Percentiles rank a stretch among this genome's conserved stretches.
These are phyloP conservation scores for Rachicladosporium sp. DNA, from an alignment of 2,329 filamentous ascomycete genomes.

Conservation along the genomic window DNA sequence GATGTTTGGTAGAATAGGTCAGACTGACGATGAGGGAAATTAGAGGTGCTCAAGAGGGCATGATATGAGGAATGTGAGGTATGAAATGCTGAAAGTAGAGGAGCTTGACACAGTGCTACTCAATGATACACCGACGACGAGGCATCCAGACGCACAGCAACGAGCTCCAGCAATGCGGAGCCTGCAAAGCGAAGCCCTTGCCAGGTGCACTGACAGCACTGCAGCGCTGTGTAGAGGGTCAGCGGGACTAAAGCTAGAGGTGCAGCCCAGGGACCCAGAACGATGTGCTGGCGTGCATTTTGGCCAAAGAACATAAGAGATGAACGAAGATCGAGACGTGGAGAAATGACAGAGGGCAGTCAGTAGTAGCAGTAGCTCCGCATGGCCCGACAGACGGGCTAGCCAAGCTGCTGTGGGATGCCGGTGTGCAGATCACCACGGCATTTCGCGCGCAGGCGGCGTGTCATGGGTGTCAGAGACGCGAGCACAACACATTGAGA, in stretches of 20 bases:
- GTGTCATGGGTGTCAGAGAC: constrained; percentile 7
- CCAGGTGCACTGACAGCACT: constrained; percentile 4
- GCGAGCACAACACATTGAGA: constrained; percentile 3
- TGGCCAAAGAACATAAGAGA: constrained; percentile 55
- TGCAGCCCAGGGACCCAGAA: constrained; percentile 31
- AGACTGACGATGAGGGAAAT: constrained; percentile 10
- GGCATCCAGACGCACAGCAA: constrained; percentile 9
- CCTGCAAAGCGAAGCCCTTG: constrained; percentile 9
- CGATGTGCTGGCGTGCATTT: constrained; percentile 86
- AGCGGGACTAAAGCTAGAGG: constrained; percentile 14
- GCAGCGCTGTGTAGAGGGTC: constrained; percentile 8
- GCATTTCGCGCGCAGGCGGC: constrained; percentile 8
- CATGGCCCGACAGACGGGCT: constrained; percentile 12
- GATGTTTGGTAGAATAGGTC: constrained; percentile 4
- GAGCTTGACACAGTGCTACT: constrained; percentile 12
- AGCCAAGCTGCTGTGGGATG: constrained; percentile 6
- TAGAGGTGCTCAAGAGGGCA: constrained; percentile 2
- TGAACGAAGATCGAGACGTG: constrained; percentile 20
- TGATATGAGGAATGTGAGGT: constrained; percentile 5
- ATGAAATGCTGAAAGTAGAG: constrained; percentile 7
- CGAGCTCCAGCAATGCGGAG: constrained; percentile 12
- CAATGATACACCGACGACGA: constrained; percentile 18
- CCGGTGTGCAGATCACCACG: constrained; percentile 21
- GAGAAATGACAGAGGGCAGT: constrained; percentile 9
- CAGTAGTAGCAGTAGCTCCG: constrained; percentile 15